Conservation (phyloP, 164 flowering plant genomes). For the Magnolia officinalis region DNA sequence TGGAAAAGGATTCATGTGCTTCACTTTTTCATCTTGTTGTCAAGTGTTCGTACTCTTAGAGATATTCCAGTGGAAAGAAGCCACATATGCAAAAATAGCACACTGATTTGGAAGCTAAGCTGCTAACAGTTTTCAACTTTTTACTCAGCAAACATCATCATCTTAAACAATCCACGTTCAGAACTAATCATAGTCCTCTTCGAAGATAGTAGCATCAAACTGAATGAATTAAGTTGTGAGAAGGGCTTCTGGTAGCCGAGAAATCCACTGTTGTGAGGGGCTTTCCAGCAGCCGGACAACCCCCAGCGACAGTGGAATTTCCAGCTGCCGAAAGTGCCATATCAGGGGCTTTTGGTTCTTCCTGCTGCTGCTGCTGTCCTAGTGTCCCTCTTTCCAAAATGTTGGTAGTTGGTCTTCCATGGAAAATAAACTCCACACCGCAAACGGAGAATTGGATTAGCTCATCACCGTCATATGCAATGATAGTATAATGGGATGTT, state of each 20-base stretch:
- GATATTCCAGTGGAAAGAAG: not conserved
- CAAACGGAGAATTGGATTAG: no score
- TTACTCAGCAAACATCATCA: not conserved
- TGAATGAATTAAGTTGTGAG: not conserved
- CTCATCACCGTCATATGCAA: no score
- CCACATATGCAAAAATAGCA: no score
- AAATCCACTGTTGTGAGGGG: not conserved
- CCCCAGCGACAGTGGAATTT: not conserved
- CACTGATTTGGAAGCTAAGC: no score
- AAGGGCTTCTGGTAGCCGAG: not conserved
- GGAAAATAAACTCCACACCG: no score
- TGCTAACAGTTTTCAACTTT: no score
- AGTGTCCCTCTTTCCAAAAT: no score
- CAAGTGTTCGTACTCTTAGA: not conserved
- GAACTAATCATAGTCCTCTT: not conserved
- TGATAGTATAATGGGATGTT: no score
- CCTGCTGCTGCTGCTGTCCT: no score
- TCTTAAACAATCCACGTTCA: not conserved
- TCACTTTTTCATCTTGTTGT: not conserved
- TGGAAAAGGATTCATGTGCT: not conserved
- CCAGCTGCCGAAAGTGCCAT: constrained; percentile 1
- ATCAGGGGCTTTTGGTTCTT: not conserved
- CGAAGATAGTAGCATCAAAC: not conserved
- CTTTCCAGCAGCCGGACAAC: not conserved
- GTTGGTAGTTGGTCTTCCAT: no score